Evolutionary conservation across 139 green algal genomes (phyloP), one percentile per base, ranked within the genome.

Genomic region (Chlorokybus atmophyticus): DNA sequence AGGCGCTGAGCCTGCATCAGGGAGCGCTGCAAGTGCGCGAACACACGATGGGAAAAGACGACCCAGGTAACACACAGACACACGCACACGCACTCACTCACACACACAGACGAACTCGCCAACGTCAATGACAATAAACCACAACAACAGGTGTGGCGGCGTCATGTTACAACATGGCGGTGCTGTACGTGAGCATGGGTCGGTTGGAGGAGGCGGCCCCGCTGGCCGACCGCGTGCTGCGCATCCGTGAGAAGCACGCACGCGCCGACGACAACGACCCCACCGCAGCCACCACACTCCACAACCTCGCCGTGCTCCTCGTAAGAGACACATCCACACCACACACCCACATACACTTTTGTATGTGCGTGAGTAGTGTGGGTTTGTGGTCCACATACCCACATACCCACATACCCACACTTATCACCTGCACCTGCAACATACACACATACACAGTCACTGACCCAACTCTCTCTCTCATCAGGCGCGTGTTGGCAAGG

Each of bases 1-100:
- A 66, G 47, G 59, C 59, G 29, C 28, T 52, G 21, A 29, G 49
- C 25, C 14, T 66, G 32, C 59, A 59, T 38, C 14, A 54, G 27
- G 24, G 49, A 2, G 49, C 48, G 8, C 59, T 66, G 23, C 10
- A 14, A 3, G 49, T 65, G n/a, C 44, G 31, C 14, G 41, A 58
- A 26, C 19, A 57, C 4, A 47, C 47, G 3, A 21, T 65, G 4
- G 57, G 57, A 4, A 14, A 14, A 17, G 17, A 44, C 14, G 14
- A 44, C 38, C 38, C 38, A 44, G 38, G 14, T 44, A 23, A 44
- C 38, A 23, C 38, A 44, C 14, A 14, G 38, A 44, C 38, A 14
- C 14, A 44, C 14, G 38, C 38, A 44, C 14, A 44, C 17, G 17
- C 38, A 17, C 14, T 14, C 14, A 44, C 14, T 14, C 38, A 14